Base-by-base conservation (phyloP, 176 grass and related monocot species). In the Aegilops tauschii region DNA sequence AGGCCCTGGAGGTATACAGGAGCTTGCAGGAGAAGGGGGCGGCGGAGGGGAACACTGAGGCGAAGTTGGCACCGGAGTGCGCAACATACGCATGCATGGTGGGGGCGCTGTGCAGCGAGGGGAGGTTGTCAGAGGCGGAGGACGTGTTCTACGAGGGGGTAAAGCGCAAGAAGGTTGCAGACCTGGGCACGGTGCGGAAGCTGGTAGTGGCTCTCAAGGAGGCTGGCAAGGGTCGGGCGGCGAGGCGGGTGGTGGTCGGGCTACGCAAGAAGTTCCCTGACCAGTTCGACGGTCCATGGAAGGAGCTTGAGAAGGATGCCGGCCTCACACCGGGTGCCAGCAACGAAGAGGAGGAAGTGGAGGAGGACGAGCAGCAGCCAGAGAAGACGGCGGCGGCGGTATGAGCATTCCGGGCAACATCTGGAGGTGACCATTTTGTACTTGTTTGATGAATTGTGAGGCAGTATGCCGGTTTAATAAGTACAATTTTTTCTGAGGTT, bases 241-340 rank as follows among this genome's bases (percentile, higher is more conserved):
- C 89, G 12, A 76, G 85, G 81, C 69, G 85, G 36, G 86, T 81
- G 82, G 86, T 91, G 12, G 52, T 81, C n/a, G 86, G 90, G 17
- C 39, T 91, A 77, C 61, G 63, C 8, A 91, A 91, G 86, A 91
- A 82, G 63, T 91, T 85, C 69, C 86, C 90, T 1, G 90, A 76
- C 14, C 68, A 70, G 36, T 91, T 81, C 13, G 77, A 81, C n/a
- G 85, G 86, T 12, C 85, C 85, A 9, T 91, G 90, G 90, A 77
- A 29, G 82, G 70, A 88, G 50, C 86, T 91, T 3, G 86, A 91
- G 63, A 64, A 42, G 77, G 12, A 2, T 0, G 82, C 78, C 0
- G 85, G 69, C 68, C 49, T 76, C 12, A 69, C 64, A 20, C 49
- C 30, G 12, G 7, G 62, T 3, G 40, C 65, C 7, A 8, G 62